Base-by-base conservation (phyloP, 2,329 filamentous ascomycete species). In the Mariannaea sp. region DNA sequence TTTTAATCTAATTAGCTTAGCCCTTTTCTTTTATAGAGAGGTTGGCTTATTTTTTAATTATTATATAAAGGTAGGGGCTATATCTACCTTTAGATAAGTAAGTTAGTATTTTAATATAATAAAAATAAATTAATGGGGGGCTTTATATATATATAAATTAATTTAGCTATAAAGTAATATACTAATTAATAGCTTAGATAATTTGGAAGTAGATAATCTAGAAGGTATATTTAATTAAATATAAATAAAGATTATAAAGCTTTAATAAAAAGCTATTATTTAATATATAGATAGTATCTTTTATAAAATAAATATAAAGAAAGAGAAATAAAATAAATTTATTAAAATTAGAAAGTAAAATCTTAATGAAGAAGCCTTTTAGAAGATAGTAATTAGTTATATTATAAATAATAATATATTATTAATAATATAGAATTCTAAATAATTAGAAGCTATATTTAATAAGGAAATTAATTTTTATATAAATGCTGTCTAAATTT, bases 21-120 rank as follows among this genome's bases (percentile, higher is more conserved):
- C 32, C 13, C 16, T 35, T 4, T 35, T 35, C 30, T 57, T 57
- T 27, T 29, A 51, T n/a, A 7, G 43, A 16, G 42, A 56, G 33
- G 13, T 56, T 1, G 39, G 42, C 1, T 1, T 52, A 13, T 56
- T 56, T 27, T 56, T 56, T 7, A 14, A 52, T 30, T 5, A 36
- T 10, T 52, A 49, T 19, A 43, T 52, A 9, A 52, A 22, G 3
- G 9, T 8, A 1, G 39, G 48, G 2, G 8, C 52, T 2, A 32
- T 52, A 7, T 56, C 43, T 4, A 16, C 35, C 8, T 52, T 56
- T 26, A 43, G 53, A 1, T 14, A 26, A 5, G 26, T 52, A 9
- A 48, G 33, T n/a, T 14, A 38, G 4, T 53, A 53, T 13, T 47
- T 35, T 5, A 33, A 9, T 7, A 17, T 30, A 3, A 39, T 49